Conservation (phyloP, 148 eudicot genomes). For the Rhododendron simsii region DNA sequence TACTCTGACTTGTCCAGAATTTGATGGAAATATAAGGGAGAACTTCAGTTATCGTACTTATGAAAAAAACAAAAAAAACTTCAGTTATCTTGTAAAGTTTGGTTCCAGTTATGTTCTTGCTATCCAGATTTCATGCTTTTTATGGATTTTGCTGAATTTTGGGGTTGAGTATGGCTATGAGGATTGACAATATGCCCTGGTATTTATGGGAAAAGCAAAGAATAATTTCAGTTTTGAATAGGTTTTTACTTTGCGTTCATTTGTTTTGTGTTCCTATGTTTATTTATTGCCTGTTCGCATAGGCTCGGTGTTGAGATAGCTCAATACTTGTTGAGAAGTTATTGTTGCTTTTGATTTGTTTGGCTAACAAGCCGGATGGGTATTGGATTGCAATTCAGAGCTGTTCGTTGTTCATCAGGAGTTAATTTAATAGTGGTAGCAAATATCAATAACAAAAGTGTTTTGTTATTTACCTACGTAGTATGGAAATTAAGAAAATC, state of each 20-base stretch:
- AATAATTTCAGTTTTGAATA: neutral
- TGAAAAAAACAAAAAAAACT: neutral
- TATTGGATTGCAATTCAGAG: neutral
- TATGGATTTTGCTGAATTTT: neutral
- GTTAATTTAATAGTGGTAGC: neutral
- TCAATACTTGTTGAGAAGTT: neutral
- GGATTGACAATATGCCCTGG: neutral
- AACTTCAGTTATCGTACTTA: neutral
- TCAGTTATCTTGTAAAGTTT: neutral
- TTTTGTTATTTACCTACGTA: neutral
- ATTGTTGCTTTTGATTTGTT: neutral
- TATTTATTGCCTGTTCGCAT: neutral
- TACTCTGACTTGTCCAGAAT: neutral
- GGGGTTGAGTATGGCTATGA: neutral
- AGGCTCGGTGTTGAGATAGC: neutral
- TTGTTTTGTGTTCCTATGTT: neutral
- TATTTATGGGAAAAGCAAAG: neutral
- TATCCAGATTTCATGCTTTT: neutral
- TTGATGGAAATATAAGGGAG: neutral
- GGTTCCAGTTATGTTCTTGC: neutral
- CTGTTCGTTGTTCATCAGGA: neutral
- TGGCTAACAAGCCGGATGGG: neutral
- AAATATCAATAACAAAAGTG: neutral
- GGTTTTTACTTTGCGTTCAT: neutral
- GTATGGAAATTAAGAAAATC: neutral